Conservation (phyloP, 2,329 filamentous ascomycete species). For the Conoideocrella luteorostrata region DNA sequence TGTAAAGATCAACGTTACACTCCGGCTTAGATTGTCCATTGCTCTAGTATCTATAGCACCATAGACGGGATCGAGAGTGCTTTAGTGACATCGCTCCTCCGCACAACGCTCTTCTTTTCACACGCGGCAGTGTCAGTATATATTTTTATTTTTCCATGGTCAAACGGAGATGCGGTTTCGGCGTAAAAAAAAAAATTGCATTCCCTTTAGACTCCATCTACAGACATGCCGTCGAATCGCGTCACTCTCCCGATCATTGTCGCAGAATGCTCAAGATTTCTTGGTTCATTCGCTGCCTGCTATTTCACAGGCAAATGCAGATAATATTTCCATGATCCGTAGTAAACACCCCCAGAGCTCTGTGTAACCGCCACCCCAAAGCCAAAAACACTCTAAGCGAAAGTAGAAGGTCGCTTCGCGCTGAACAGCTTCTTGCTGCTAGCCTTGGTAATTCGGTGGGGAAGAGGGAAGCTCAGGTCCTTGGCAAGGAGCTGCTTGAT, state of each 20-base stretch:
- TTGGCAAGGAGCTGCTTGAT: conserved; percentile 97
- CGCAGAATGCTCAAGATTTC: conserved; percentile 17
- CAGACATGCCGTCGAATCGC: conserved; percentile 5
- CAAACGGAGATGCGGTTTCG: too few species aligned
- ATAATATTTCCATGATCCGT: conserved; percentile 54
- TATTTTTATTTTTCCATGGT: too few species aligned
- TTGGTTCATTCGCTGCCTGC: conserved; percentile 41
- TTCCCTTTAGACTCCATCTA: conserved; percentile 10
- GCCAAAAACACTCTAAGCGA: conserved; percentile 72
- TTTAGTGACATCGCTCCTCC: too few species aligned
- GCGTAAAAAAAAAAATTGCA: conserved; percentile 5
- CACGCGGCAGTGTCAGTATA: too few species aligned
- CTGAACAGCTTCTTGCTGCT: conserved; percentile 86
- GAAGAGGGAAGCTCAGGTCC: conserved; percentile 95
- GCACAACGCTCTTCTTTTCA: too few species aligned
- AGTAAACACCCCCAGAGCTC: conserved; percentile 54
- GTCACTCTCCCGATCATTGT: conserved; percentile 4
- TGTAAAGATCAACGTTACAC: too few species aligned
- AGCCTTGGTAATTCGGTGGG: conserved; percentile 86
- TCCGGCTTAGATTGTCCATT: too few species aligned
- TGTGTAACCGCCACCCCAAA: conserved; percentile 43
- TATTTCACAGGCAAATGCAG: conserved; percentile 48
- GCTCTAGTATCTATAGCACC: too few species aligned
- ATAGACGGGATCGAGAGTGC: too few species aligned
- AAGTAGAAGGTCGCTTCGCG: conserved; percentile 89